Percentiles rank a stretch among this genome's conserved stretches.
phyloP scores from a whole-genome alignment of 768 basidiomycete species.

The Suillus alpinus region DNA sequence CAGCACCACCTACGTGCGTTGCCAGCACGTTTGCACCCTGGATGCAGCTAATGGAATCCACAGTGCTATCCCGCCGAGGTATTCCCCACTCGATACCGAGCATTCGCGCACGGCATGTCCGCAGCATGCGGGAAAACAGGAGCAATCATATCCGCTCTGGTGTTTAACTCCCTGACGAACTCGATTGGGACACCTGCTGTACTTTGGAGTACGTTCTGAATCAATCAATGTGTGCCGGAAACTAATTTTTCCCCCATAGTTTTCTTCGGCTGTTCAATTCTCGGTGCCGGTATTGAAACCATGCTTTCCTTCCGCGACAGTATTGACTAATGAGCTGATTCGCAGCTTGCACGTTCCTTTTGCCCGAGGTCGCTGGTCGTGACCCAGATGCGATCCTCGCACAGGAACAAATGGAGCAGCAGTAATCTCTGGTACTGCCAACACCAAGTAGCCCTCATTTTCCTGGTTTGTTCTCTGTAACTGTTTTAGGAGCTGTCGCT shows the following conservation, averaged over 20 bases:
- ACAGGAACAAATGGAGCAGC: constrained; percentile 31
- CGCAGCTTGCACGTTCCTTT: constrained; percentile 40
- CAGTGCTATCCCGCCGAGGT: constrained; percentile 76
- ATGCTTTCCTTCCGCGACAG: not conserved
- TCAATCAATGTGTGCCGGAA: constrained; percentile 5
- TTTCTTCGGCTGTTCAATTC: constrained; percentile 63
- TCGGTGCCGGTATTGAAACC: constrained; percentile 42
- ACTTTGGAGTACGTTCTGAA: constrained; percentile 62
- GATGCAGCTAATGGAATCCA: not conserved
- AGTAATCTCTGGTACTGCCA: not conserved
- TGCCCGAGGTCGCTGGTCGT: constrained; percentile 50
- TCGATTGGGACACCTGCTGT: constrained; percentile 63
- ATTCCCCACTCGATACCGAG: constrained; percentile 74
- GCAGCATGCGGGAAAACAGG: constrained; percentile 75
- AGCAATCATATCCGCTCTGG: constrained; percentile 74
- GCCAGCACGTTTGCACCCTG: constrained; percentile 4
- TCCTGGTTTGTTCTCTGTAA: not conserved
- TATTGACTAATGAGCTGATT: not conserved
- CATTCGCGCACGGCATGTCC: constrained; percentile 70
- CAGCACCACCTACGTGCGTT: constrained; percentile 52
- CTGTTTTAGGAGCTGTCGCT: not conserved
- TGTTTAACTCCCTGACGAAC: constrained; percentile 60
- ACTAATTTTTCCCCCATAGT: constrained; percentile 35
- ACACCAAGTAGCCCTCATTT: not conserved
- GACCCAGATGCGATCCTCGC: constrained; percentile 48